Percentiles rank a stretch among this genome's conserved stretches.
phyloP scores from a whole-genome alignment of 1,284 basidiomycete genomes.

The Apiotrichum siamense region DNA sequence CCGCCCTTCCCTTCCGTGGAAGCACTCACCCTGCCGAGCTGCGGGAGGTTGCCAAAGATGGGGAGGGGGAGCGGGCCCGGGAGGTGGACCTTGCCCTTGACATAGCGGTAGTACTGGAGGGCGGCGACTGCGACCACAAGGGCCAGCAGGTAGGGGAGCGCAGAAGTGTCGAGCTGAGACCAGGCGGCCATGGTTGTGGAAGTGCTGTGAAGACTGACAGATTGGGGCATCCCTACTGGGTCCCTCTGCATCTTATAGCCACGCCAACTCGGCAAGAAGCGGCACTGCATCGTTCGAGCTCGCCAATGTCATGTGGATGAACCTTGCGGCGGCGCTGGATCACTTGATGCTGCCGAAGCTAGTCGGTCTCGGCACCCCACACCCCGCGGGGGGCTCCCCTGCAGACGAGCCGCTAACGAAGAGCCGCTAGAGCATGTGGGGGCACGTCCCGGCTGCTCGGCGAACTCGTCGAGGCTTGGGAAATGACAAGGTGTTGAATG shows the following conservation, averaged over 20 bases:
- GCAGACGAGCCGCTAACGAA: not conserved
- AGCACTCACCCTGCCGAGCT: slow-evolving; percentile 7
- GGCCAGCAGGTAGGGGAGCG: not conserved
- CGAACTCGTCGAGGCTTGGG: too few species aligned
- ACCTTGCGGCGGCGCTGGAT: too few species aligned
- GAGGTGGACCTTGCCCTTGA: slow-evolving; percentile 17
- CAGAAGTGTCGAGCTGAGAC: not conserved
- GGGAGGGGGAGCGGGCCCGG: slow-evolving; percentile 11
- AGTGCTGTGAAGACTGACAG: not conserved
- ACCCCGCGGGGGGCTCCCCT: too few species aligned
- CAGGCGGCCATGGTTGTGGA: not conserved
- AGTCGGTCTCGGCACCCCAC: too few species aligned
- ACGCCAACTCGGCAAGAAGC: too few species aligned
- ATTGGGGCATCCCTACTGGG: too few species aligned
- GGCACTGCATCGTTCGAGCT: too few species aligned
- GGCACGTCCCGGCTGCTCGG: too few species aligned
- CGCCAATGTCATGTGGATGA: too few species aligned
- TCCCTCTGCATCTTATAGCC: too few species aligned
- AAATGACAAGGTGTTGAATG: too few species aligned
- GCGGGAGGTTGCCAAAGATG: slow-evolving; percentile 15
- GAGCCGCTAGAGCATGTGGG: not conserved
- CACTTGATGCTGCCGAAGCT: too few species aligned
- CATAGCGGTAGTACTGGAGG: slow-evolving; percentile 12
- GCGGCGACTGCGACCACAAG: slow-evolving; percentile 10
- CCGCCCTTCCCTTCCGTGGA: not conserved